Evolutionary conservation across 176 grass and related monocot species (phyloP).

Genomic region (Cenchrus fungigraminus): DNA sequence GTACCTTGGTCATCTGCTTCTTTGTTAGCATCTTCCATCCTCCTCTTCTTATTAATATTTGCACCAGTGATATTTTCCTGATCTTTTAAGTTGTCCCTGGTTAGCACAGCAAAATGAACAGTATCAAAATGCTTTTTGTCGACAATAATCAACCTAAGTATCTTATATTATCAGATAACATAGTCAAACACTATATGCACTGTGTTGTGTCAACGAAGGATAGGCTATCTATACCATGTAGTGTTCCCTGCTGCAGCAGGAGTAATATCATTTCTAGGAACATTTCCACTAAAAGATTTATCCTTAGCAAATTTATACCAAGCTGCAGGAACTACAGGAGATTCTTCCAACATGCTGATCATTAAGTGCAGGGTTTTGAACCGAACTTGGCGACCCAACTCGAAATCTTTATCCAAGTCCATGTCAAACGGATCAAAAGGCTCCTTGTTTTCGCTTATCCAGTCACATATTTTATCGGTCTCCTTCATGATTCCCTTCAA

Average conservation of each 20-base stretch:
- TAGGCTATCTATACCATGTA: constrained; percentile 14
- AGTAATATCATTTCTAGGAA: neutral
- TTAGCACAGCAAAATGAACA: neutral
- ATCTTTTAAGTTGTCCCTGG: neutral
- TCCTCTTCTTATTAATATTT: neutral
- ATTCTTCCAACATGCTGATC: neutral
- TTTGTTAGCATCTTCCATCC: neutral
- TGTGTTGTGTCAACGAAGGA: neutral
- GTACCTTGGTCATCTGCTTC: neutral
- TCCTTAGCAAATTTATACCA: neutral
- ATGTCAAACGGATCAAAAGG: neutral
- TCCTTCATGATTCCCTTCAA: constrained; percentile 27
- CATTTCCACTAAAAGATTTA: neutral
- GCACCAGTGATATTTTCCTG: neutral
- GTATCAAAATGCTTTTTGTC: neutral
- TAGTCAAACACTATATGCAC: neutral
- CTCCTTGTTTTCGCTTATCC: neutral
- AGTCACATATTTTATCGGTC: neutral
- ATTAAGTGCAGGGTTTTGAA: neutral
- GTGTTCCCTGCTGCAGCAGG: neutral
- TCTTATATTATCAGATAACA: neutral
- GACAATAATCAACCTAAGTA: neutral
- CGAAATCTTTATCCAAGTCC: constrained; percentile 1
- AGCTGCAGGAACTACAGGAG: neutral
- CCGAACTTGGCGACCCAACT: neutral